Percentiles rank a stretch among this genome's conserved stretches.
phyloP scores from a whole-genome alignment of 208 protist genomes.

The Naegleria lovaniensis region DNA sequence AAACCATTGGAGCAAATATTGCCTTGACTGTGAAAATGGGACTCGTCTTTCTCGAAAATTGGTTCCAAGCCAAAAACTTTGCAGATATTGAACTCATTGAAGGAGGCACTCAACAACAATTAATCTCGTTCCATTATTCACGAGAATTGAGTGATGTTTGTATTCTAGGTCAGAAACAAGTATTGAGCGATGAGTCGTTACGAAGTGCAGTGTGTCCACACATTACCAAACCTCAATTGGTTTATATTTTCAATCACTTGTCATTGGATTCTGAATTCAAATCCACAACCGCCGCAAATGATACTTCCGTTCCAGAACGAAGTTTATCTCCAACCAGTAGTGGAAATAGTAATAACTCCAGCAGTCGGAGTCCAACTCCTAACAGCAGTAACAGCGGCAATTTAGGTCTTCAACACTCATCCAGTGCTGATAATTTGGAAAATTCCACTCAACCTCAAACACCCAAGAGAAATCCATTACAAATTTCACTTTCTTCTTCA shows the following conservation, averaged over 20 bases:
- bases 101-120: not conserved
- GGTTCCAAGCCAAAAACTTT: not conserved
- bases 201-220: not conserved
- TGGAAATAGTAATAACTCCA: not conserved
- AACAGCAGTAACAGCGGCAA: not conserved
- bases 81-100: not conserved
- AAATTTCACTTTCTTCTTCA: not conserved
- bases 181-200: not conserved
- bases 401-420: not conserved
- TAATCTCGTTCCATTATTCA: not conserved
- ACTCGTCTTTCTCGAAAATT: not conserved
- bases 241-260: not conserved
- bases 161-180: not conserved
- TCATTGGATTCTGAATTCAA: not conserved
- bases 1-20: not conserved
- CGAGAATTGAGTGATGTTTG: not conserved
- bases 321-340: not conserved
- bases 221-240: not conserved
- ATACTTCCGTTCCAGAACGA: no score
- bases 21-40: not conserved
- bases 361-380: not conserved
- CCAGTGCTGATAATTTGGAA: not conserved
- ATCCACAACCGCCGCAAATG: no score
- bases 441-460: not conserved
- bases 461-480: not conserved